Conservation (phyloP, 768 basidiomycete genomes). For the Gyrodon lividus region DNA sequence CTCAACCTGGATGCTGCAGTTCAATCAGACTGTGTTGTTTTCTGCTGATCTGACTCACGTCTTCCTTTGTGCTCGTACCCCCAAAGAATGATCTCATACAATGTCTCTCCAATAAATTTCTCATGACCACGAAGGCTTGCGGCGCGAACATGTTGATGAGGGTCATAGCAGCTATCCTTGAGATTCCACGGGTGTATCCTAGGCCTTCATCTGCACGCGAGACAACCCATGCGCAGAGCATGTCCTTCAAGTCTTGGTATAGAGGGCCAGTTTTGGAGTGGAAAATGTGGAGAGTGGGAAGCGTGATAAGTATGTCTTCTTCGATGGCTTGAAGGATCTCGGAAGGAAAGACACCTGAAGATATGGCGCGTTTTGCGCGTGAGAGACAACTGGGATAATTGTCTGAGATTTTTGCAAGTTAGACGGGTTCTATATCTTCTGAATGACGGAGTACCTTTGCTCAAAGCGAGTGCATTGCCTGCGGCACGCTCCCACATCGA, state of each 20-base stretch:
- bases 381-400: slow-evolving; percentile 69
- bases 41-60: slow-evolving; percentile 52
- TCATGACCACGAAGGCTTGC: slow-evolving; percentile 78
- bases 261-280: slow-evolving; percentile 73
- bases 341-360: slow-evolving; percentile 63
- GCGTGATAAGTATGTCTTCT: slow-evolving; percentile 68
- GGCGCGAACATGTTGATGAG: slow-evolving; percentile 76
- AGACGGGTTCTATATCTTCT: slow-evolving; percentile 4
- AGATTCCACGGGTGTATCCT: slow-evolving; percentile 65
- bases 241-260: slow-evolving; percentile 77
- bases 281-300: slow-evolving; percentile 81
- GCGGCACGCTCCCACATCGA: slow-evolving; percentile 83
- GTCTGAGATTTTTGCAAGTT: slow-evolving; percentile 37
- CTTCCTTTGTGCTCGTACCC: slow-evolving; percentile 64
- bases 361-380: slow-evolving; percentile 69
- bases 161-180: slow-evolving; percentile 83
- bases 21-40: slow-evolving; percentile 28
- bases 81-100: slow-evolving; percentile 85
- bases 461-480: slow-evolving; percentile 78
- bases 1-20: slow-evolving; percentile 58
- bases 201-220: slow-evolving; percentile 80
- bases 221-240: slow-evolving; percentile 87
- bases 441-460: slow-evolving; percentile 57
- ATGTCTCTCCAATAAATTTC: slow-evolving; percentile 83
- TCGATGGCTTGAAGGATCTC: slow-evolving; percentile 65